Base-by-base conservation (phyloP, 2,329 filamentous ascomycete genomes). In the Penicillium frequentans region DNA sequence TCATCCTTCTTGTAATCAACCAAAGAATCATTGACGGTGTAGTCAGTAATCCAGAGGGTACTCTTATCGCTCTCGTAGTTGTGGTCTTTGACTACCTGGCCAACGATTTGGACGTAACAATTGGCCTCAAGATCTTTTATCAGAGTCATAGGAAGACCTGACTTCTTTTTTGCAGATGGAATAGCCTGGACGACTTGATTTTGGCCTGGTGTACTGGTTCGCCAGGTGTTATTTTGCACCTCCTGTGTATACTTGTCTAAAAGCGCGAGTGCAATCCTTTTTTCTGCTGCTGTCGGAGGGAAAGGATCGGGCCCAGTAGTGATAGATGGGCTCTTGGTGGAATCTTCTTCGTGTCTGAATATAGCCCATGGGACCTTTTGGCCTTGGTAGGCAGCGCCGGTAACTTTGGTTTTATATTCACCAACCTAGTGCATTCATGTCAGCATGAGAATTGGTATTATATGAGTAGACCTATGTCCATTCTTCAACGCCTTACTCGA, bases 11-110 rank as follows among this genome's bases (percentile, higher is more conserved):
- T 54, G 51, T 85, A 85, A 35, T 86, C 73, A 62, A 82, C 87
- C 56, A 97, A 86, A 1, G 67, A 58, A 0, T 79, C 68, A 66
- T 97, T 91, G 50, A 84, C 76, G 0, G 91, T 96, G 71, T 93
- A 96, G 73, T 97, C 93, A 0, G 90, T 89, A 19, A 96, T 77
- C 78, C 92, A 92, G 0, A 96, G 62, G 5, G 85, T 84, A 13
- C 84, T 74, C 55, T 75, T 82, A 26, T 82, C 79, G 46, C 64
- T 65, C 39, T 74, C 71, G 26, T 65, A 70, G 14, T 75, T 68
- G 62, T 78, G 84, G 0, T 81, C 76, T 62, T 82, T 86, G 47
- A 92, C 82, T 2, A 96, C 84, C 68, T 93, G 83, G 1, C 84
- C 91, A 19, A 90, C 77, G 1, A 96, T 69, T 68, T 96, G 86